Evolutionary conservation across 768 basidiomycete species (phyloP).

Genomic region (Phallus indusiatus): DNA sequence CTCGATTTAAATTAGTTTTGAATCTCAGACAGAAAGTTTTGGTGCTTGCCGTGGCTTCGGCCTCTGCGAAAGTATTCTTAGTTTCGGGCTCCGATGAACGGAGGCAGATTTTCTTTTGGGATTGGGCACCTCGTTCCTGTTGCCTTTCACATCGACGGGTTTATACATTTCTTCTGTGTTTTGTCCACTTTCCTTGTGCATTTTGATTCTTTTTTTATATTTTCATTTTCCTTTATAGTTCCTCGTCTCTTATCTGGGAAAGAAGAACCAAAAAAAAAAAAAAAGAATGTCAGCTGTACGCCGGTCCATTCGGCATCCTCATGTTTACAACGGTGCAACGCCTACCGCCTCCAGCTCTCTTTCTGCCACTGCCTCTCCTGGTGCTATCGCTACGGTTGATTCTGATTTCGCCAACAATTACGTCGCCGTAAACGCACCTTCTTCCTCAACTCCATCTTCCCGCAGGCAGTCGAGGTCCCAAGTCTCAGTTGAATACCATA

Average conservation of each 20-base stretch:
- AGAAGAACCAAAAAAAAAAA: background rate
- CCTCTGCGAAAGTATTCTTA: background rate
- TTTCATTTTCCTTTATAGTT: too few species aligned
- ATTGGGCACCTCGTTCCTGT: background rate
- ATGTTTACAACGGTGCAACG: conserved; percentile 5
- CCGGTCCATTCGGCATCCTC: conserved; percentile 9
- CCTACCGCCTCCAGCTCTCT: background rate
- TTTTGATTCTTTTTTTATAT: too few species aligned
- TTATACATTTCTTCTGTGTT: background rate
- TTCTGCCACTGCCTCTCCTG: background rate
- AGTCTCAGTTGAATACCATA: conserved; percentile 61
- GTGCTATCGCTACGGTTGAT: background rate
- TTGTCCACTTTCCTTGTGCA: background rate
- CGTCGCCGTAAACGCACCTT: background rate
- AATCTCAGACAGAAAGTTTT: too few species aligned
- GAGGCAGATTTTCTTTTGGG: background rate
- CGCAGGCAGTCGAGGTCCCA: conserved; percentile 5
- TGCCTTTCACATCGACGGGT: background rate
- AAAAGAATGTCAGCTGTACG: background rate
- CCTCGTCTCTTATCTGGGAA: background rate
- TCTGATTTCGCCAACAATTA: too few species aligned
- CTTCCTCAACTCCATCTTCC: background rate
- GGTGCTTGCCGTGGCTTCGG: too few species aligned
- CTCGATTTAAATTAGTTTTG: too few species aligned
- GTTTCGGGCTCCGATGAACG: background rate